Conservation (phyloP, 2,329 filamentous ascomycete genomes). For the Pseudogymnoascus sp. region DNA sequence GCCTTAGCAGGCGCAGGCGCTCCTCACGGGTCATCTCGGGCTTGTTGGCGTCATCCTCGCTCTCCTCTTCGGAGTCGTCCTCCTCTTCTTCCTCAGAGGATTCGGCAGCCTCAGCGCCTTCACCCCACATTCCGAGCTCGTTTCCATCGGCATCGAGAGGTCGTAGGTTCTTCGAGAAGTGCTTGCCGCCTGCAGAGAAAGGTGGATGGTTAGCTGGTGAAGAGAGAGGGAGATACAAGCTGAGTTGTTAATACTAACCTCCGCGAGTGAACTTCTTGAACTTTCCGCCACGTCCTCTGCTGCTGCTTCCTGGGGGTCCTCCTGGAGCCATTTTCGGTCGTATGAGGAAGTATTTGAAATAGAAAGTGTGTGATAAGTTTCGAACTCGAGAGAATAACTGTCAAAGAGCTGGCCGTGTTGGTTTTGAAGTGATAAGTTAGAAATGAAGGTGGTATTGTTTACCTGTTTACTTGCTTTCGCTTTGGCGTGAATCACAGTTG, state of each 20-base stretch:
- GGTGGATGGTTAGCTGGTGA: conserved; percentile 19
- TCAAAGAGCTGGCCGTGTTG: not conserved
- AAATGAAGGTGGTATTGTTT: conserved; percentile 10
- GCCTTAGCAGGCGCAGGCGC: conserved; percentile 81
- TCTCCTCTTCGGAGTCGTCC: conserved; percentile 43
- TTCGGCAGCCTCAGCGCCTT: conserved; percentile 56
- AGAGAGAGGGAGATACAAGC: not conserved
- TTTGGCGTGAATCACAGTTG: conserved; percentile 12
- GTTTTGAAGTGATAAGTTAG: not conserved
- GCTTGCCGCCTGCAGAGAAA: conserved; percentile 67
- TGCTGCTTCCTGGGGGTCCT: conserved; percentile 32
- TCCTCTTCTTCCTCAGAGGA: conserved; percentile 46
- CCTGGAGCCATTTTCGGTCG: conserved; percentile 44
- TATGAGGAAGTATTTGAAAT: conserved; percentile 13
- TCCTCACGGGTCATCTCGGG: conserved; percentile 72
- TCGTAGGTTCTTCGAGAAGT: conserved; percentile 87
- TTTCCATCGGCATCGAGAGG: conserved; percentile 87
- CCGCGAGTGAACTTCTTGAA: conserved; percentile 90
- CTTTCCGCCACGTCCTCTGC: conserved; percentile 79
- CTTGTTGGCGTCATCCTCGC: conserved; percentile 41
- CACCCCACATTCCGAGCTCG: conserved; percentile 55
- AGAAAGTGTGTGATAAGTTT: conserved; percentile 13
- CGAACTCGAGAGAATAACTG: not conserved
- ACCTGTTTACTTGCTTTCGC: conserved; percentile 2
- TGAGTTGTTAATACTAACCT: conserved; percentile 48